Conservation (phyloP, 805 yeast species). For the Nakazawaea ambrosiae region DNA sequence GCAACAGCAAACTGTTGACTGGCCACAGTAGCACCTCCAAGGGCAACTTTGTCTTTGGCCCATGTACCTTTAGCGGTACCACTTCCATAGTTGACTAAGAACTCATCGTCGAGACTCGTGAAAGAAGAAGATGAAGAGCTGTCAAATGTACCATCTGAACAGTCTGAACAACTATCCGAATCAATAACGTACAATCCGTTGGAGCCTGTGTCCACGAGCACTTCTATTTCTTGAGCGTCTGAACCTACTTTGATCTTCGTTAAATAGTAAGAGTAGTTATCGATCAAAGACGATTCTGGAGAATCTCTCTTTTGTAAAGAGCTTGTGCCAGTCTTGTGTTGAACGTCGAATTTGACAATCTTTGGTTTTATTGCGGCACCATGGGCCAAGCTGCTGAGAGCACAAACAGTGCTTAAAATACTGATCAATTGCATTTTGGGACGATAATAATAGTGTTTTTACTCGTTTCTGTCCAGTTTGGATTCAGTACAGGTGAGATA, state of each 20-base stretch:
- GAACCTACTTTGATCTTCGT: slow-evolving; percentile 48
- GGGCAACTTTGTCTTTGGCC: slow-evolving; percentile 17
- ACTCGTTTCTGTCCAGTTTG: no score
- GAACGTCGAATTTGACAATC: slow-evolving; percentile 6
- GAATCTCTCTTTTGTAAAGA: slow-evolving; percentile 12
- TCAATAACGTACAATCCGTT: slow-evolving; percentile 63
- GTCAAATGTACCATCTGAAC: slow-evolving; percentile 17
- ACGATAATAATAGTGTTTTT: no score
- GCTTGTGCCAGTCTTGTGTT: neutral
- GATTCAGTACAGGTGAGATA: no score
- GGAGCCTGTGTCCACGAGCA: slow-evolving; percentile 69
- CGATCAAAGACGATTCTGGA: slow-evolving; percentile 27
- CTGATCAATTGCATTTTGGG: neutral
- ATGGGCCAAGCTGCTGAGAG: neutral
- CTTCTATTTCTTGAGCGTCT: slow-evolving; percentile 42
- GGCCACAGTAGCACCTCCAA: slow-evolving; percentile 12
- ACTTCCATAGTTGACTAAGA: slow-evolving; percentile 19
- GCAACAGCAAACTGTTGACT: slow-evolving; percentile 4
- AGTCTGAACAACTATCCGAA: slow-evolving; percentile 25
- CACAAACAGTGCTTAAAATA: neutral
- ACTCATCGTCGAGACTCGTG: slow-evolving; percentile 12
- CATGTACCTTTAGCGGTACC: slow-evolving; percentile 20
- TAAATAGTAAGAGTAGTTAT: slow-evolving; percentile 36
- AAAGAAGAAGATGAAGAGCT: slow-evolving; percentile 15
- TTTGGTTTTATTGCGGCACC: slow-evolving; percentile 7